Evolutionary conservation across 441 rosid species (phyloP).

Genomic region (Corymbia calophylla): DNA sequence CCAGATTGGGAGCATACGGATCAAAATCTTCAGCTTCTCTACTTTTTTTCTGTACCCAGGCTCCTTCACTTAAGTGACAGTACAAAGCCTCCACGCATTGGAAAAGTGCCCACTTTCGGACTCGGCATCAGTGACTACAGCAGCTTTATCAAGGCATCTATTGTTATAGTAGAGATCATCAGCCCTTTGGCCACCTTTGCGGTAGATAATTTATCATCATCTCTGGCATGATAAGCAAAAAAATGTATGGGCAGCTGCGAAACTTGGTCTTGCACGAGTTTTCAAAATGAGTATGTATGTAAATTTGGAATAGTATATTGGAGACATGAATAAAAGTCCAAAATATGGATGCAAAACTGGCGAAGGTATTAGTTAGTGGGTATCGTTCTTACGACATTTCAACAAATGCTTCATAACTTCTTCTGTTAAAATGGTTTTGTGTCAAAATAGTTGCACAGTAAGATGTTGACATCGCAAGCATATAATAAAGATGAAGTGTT

Average conservation of each 20-base stretch:
- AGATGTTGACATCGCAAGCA: not conserved
- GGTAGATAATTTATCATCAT: not conserved
- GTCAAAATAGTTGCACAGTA: not conserved
- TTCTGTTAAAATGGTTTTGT: not conserved
- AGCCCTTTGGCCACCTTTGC: not conserved
- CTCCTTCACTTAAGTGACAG: not conserved
- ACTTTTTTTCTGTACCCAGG: no score
- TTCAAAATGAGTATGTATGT: not conserved
- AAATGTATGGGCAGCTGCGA: not conserved
- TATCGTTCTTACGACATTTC: not conserved
- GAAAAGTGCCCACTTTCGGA: not conserved
- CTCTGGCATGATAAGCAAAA: not conserved
- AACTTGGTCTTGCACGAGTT: not conserved
- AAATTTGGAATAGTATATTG: not conserved
- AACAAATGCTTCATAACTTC: not conserved
- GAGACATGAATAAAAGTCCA: not conserved
- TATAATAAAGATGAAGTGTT: not conserved
- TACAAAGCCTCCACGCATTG: not conserved
- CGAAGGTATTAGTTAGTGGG: not conserved
- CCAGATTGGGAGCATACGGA: constrained; percentile 9
- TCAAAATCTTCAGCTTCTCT: not conserved
- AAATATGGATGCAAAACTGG: not conserved
- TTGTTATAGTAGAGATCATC: not conserved
- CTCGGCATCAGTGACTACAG: not conserved
- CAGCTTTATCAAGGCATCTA: constrained; percentile 5